Conservation (phyloP, 2,329 filamentous ascomycete species). For the Apiospora rasikravindrae region DNA sequence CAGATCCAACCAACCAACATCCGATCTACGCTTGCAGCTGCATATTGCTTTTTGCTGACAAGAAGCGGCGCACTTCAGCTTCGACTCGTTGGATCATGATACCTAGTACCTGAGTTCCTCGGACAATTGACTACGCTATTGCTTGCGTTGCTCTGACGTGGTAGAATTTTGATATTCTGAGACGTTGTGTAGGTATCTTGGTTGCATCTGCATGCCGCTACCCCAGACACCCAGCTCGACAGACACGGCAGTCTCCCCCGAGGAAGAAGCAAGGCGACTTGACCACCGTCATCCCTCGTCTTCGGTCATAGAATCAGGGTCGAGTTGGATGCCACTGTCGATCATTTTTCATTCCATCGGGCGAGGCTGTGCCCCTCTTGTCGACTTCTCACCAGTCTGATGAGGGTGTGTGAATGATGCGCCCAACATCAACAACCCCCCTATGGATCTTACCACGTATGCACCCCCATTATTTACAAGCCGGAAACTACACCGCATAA, state of each 20-base stretch:
- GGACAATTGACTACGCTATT: background rate
- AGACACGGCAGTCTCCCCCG: background rate
- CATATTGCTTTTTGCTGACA: background rate
- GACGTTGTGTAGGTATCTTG: no score
- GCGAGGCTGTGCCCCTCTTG: background rate
- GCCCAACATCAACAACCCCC: background rate
- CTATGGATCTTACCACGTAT: background rate
- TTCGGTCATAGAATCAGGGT: background rate
- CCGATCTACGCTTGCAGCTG: background rate
- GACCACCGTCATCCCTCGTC: background rate
- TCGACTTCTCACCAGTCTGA: background rate
- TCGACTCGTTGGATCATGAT: background rate
- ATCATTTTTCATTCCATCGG: background rate
- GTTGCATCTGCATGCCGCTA: background rate
- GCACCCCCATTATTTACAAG: background rate
- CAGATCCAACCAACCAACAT: background rate
- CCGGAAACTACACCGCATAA: background rate
- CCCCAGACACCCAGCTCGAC: background rate
- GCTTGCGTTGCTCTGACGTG: conserved; percentile 12
- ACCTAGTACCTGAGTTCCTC: background rate
- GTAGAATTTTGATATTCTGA: background rate
- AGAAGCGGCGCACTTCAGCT: background rate
- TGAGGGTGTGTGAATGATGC: background rate
- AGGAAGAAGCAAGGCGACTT: background rate
- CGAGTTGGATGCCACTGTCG: background rate